phyloP scores from a whole-genome alignment of 2,329 filamentous ascomycete species.

The Pestalotiopsis sp. region DNA sequence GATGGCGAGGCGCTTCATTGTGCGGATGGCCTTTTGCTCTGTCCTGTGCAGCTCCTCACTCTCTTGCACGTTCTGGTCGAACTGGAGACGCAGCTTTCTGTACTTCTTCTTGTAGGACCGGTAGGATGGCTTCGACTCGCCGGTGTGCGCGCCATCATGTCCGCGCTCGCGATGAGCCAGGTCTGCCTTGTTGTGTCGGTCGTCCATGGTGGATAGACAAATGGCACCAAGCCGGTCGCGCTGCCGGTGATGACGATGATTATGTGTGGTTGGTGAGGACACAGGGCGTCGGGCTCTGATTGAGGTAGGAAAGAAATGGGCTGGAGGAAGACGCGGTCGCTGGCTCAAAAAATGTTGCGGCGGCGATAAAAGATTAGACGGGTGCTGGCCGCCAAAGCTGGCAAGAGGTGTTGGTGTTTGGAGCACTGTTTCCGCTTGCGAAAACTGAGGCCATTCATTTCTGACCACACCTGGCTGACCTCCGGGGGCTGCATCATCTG shows the following conservation, averaged over 20 bases:
- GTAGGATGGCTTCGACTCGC: constrained; percentile 55
- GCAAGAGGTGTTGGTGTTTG: not conserved
- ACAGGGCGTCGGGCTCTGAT: not conserved
- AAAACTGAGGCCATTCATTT: constrained; percentile 13
- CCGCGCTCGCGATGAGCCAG: constrained; percentile 35
- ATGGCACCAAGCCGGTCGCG: not conserved
- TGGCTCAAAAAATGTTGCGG: not conserved
- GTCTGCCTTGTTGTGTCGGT: constrained; percentile 29
- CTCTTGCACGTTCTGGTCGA: constrained; percentile 77
- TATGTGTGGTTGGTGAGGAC: not conserved
- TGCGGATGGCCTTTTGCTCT: constrained; percentile 79
- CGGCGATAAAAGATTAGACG: not conserved
- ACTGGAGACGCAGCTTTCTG: constrained; percentile 81
- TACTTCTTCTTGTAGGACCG: constrained; percentile 92
- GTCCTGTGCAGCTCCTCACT: constrained; percentile 82
- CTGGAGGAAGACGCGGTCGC: not conserved
- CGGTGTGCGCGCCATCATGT: constrained; percentile 35
- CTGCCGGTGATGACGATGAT: not conserved
- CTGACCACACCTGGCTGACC: constrained; percentile 7
- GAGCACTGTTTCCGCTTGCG: not conserved
- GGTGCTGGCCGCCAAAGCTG: not conserved
- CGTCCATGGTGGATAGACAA: constrained; percentile 25
- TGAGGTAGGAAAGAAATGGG: not conserved
- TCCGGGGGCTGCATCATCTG: constrained; percentile 4
- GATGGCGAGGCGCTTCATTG: constrained; percentile 81